These are phyloP conservation scores for Yamadazyma sp. DNA, from an alignment of 1,139 yeast genomes.

Conservation along the genomic window DNA sequence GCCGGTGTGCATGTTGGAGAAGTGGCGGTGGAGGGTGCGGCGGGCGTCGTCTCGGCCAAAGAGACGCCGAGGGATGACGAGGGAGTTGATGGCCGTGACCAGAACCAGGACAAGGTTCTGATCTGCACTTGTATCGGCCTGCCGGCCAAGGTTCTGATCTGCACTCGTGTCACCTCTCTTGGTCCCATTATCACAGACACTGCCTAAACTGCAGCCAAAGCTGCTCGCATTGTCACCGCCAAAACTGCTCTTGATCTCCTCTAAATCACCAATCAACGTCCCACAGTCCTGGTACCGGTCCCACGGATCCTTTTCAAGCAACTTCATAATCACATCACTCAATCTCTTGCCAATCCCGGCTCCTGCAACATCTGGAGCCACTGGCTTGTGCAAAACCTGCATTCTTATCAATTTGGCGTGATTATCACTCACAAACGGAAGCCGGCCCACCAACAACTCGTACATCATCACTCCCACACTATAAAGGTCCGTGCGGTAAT, in stretches of 20 bases:
- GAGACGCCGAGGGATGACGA: slow-evolving; percentile 26
- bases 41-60: slow-evolving; percentile 39
- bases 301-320: slow-evolving; percentile 44
- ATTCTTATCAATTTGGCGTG: slow-evolving; percentile 41
- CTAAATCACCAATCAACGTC: slow-evolving; percentile 40
- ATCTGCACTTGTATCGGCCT: too few relatives aligned
- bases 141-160: too few relatives aligned
- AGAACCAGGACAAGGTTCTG: too few relatives aligned
- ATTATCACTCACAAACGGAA: slow-evolving; percentile 47
- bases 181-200: too few relatives aligned
- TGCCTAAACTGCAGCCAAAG: too few relatives aligned
- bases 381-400: slow-evolving; percentile 44
- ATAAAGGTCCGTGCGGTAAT: slow-evolving; percentile 52
- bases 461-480: slow-evolving; percentile 52
- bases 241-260: slow-evolving; percentile 21
- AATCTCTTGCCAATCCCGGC: slow-evolving; percentile 38
- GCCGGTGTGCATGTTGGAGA: slow-evolving; percentile 11
- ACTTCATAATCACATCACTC: slow-evolving; percentile 41
- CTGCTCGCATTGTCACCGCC: slow-evolving; percentile 18
- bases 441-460: slow-evolving; percentile 45
- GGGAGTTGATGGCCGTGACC: slow-evolving; percentile 4
- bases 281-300: slow-evolving; percentile 42
- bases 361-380: slow-evolving; percentile 33
- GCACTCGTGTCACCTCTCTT: too few relatives aligned
- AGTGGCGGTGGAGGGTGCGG: slow-evolving; percentile 21